phyloP scores from a whole-genome alignment of 208 protist genomes.

The Leishmania major region DNA sequence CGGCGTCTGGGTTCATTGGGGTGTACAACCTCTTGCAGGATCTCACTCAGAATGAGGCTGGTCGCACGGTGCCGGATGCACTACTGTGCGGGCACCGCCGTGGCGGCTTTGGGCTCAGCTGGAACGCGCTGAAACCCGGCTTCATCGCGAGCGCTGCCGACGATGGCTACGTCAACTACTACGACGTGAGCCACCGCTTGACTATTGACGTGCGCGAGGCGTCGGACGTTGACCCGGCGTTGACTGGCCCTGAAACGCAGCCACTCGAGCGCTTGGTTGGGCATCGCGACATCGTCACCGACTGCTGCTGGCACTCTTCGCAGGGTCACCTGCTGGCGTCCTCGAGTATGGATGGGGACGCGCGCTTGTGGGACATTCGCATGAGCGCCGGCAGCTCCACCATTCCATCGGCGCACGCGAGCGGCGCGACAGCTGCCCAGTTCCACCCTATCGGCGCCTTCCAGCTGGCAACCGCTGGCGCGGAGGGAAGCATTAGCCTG shows the following conservation, averaged over 20 bases:
- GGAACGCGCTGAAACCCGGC: constrained; percentile 70
- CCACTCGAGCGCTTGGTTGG: constrained; percentile 46
- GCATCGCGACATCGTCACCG: constrained; percentile 85
- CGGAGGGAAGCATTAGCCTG: constrained; percentile 38
- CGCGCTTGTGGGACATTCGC: constrained; percentile 91
- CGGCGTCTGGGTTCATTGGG: constrained; percentile 41
- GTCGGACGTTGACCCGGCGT: constrained; percentile 17
- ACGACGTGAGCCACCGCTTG: constrained; percentile 86
- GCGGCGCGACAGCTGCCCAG: constrained; percentile 52
- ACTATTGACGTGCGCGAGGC: constrained; percentile 31
- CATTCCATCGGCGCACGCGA: constrained; percentile 37
- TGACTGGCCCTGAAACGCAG: constrained; percentile 26
- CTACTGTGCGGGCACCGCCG: constrained; percentile 44
- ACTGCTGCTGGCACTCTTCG: constrained; percentile 93
- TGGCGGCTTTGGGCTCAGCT: constrained; percentile 61
- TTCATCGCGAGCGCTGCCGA: constrained; percentile 91
- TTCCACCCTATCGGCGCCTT: constrained; percentile 53
- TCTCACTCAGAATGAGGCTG: constrained; percentile 17
- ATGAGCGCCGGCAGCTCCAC: constrained; percentile 24
- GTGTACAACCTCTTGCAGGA: constrained; percentile 51
- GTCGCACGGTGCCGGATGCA: constrained; percentile 35
- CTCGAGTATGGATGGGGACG: constrained; percentile 94
- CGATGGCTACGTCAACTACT: constrained; percentile 92
- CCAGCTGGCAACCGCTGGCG: constrained; percentile 52
- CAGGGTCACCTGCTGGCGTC: constrained; percentile 91